Evolutionary conservation across 2,329 filamentous ascomycete species (phyloP).

Genomic region (Trichoderma guizhouense): DNA sequence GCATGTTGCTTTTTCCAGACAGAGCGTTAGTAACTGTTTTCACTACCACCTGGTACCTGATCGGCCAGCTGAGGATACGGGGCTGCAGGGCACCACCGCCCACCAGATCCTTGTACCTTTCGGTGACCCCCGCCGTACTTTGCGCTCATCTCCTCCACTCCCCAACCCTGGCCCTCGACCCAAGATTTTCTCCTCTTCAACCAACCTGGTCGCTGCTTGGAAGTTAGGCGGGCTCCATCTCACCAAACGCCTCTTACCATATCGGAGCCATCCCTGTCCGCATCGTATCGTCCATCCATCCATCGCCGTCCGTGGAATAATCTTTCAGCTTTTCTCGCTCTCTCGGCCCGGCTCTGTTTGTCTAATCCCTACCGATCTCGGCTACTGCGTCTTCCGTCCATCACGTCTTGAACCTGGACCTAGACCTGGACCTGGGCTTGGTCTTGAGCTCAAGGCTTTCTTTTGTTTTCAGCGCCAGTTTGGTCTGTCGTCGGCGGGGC

Average conservation of each 20-base stretch:
- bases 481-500: background rate
- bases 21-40: background rate
- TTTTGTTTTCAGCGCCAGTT: background rate
- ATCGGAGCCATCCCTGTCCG: background rate
- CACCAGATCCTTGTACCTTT: background rate
- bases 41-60: background rate
- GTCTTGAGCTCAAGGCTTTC: background rate
- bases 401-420: background rate
- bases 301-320: background rate
- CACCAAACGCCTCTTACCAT: background rate
- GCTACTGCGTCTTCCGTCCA: background rate
- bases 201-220: background rate
- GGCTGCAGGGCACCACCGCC: background rate
- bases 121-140: background rate
- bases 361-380: slow-evolving; percentile 7
- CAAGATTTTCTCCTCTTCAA: background rate
- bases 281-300: background rate
- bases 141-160: background rate
- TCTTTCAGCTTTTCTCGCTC: background rate
- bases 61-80: background rate
- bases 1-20: background rate
- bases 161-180: background rate
- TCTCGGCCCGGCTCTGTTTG: slow-evolving; percentile 3
- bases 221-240: background rate
- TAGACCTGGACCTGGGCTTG: no score